These are phyloP conservation scores for Lodderomyces elongisporus DNA, from an alignment of 1,139 yeast genomes.

Conservation along the genomic window DNA sequence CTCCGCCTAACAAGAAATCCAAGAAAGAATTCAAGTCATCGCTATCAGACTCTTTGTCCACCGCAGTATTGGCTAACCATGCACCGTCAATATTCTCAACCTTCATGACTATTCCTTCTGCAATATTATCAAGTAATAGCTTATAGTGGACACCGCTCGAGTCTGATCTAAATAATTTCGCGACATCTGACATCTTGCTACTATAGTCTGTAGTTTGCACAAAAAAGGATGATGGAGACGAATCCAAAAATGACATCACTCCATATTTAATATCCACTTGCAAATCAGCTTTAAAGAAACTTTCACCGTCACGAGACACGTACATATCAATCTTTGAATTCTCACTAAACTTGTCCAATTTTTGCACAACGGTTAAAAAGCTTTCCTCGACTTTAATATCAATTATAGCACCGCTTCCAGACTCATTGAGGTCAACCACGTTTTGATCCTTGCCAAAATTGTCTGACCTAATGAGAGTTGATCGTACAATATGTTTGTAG, in stretches of 20 bases:
- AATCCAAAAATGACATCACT: conserved; percentile 48
- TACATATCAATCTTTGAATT: conserved; percentile 43
- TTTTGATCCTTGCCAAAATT: conserved; percentile 48
- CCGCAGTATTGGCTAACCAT: conserved; percentile 51
- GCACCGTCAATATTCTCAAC: conserved; percentile 66
- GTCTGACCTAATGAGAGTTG: conserved; percentile 41
- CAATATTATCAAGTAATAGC: conserved; percentile 41
- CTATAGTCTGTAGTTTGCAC: conserved; percentile 40
- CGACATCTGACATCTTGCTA: conserved; percentile 15
- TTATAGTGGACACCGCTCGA: conserved; percentile 57
- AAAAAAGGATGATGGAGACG: conserved; percentile 53
- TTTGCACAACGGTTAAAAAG: conserved; percentile 50
- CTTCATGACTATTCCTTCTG: conserved; percentile 42
- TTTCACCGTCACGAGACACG: conserved; percentile 54
- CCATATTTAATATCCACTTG: conserved; percentile 41
- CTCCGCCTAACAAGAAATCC: conserved; percentile 28
- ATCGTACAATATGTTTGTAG: conserved; percentile 38
- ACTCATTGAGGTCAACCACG: conserved; percentile 17
- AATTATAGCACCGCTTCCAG: conserved; percentile 37
- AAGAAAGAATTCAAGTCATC: conserved; percentile 19
- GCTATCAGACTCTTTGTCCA: conserved; percentile 13
- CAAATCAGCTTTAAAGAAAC: conserved; percentile 50
- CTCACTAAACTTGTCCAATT: conserved; percentile 41
- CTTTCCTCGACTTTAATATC: conserved; percentile 46
- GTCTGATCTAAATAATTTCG: conserved; percentile 53